Base-by-base conservation (phyloP, 106 monocot species). In the Dendrobium officinale region DNA sequence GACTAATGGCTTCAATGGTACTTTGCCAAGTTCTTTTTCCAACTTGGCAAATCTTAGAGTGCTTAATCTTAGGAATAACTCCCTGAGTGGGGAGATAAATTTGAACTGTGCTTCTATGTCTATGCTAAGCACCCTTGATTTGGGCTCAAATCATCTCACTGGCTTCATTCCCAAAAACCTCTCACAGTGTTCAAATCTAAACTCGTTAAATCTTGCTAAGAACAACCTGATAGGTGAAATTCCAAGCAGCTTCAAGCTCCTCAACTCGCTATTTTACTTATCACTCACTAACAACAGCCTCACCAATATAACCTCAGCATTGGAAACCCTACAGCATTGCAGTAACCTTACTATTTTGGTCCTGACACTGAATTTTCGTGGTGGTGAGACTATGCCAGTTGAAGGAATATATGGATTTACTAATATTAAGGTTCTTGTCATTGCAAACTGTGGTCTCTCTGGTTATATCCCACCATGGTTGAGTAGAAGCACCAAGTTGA, bases 11-110 rank as follows among this genome's bases (percentile, higher is more conserved):
- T 81, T 93, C 11, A 9, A 24, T 4, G 93, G 93, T n/a, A 3
- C 13, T 64, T 55, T 93, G 9, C 88, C 90, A 5, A 1, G 54
- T 78, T 90, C 93, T 41, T 72, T 93, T 9, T 87, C 90, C 6
- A 84, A 64, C 13, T 66, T 88, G 67, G 45, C 80, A 13, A 77
- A 73, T 19, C 67, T 93, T 2, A 77, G 55, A 56, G 18, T 77
- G 9, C 78, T 93, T 24, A 82, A 55, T 29, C 78, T 93, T 27
- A 83, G 90, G 80, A 90, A 90, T 80, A 93, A 93, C 68, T 87
- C 85, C 17, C 73, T 93, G 59, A 75, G 27, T 16, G 93, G 93
- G 18, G 76, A 51, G 29, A 88, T 93, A 42, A 44, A 10, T 72
- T 78, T 90, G 73, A 61, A 88, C 17, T 88, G 85, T 61, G 17